Conservation (phyloP, 352 stramenopile species). For the Phytophthora syringae region DNA sequence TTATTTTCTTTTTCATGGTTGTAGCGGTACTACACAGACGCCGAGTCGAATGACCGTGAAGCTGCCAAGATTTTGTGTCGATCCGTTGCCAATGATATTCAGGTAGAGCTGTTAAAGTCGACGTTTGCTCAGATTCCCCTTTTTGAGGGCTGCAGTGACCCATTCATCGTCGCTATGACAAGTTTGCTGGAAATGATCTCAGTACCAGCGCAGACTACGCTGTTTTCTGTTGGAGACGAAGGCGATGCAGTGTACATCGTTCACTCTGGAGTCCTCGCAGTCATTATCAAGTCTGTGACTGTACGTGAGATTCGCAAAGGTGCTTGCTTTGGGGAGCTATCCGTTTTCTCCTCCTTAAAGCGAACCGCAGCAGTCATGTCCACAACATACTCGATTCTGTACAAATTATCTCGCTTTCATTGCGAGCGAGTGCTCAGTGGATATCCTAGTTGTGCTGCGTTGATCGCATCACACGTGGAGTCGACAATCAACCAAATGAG, state of each 20-base stretch:
- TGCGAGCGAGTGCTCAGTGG: constrained; percentile 57
- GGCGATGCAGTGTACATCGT: constrained; percentile 85
- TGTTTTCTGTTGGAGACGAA: constrained; percentile 63
- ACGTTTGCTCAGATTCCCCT: constrained; percentile 61
- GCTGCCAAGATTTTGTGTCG: constrained; percentile 71
- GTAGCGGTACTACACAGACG: constrained; percentile 72
- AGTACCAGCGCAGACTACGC: constrained; percentile 55
- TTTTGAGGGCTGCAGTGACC: constrained; percentile 59
- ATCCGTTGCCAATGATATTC: constrained; percentile 79
- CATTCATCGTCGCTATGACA: constrained; percentile 67
- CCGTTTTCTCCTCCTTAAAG: constrained; percentile 63
- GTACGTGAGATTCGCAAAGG: constrained; percentile 78
- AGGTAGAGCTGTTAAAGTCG: constrained; percentile 66
- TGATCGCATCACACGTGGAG: constrained; percentile 37
- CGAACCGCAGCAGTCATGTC: constrained; percentile 65
- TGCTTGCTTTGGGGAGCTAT: constrained; percentile 76
- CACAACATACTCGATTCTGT: constrained; percentile 73
- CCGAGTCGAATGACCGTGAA: constrained; percentile 74
- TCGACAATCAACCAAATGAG: constrained; percentile 13
- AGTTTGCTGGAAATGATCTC: constrained; percentile 71
- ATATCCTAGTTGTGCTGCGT: constrained; percentile 49
- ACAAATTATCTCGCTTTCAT: constrained; percentile 73
- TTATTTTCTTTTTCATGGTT: background rate
- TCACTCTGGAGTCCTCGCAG: constrained; percentile 68
- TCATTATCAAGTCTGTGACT: constrained; percentile 60